Conservation (phyloP, 2,329 filamentous ascomycete species). For the Coniella vitis region DNA sequence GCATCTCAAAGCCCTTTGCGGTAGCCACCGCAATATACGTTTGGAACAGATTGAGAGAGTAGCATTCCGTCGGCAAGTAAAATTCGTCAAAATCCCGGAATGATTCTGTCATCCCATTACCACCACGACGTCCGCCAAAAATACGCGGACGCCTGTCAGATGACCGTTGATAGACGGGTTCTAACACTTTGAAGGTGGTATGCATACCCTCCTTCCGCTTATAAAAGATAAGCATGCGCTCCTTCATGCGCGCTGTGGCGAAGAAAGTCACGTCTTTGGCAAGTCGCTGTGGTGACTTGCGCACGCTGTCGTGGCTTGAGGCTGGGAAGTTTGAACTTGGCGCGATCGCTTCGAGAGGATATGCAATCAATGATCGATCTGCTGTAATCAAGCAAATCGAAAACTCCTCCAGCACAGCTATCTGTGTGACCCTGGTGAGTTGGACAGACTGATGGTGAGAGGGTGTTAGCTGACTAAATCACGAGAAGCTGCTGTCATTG, state of each 20-base stretch:
- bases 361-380: slow-evolving; percentile 85
- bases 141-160: slow-evolving; percentile 72
- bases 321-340: slow-evolving; percentile 56
- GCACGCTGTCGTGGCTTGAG: slow-evolving; percentile 61
- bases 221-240: slow-evolving; percentile 89
- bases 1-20: slow-evolving; percentile 85
- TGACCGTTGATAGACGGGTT: slow-evolving; percentile 90
- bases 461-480: slow-evolving; percentile 17
- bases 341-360: slow-evolving; percentile 80
- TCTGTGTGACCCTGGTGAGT: slow-evolving; percentile 74
- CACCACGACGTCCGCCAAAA: slow-evolving; percentile 51
- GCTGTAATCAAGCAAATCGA: slow-evolving; percentile 86
- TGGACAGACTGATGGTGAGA: slow-evolving; percentile 58
- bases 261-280: slow-evolving; percentile 96
- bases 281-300: slow-evolving; percentile 85
- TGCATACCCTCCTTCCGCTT: slow-evolving; percentile 90
- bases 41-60: slow-evolving; percentile 92
- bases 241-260: slow-evolving; percentile 93
- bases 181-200: slow-evolving; percentile 93
- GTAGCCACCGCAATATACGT: slow-evolving; percentile 88
- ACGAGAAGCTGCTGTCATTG: no score
- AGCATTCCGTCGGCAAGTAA: slow-evolving; percentile 94
- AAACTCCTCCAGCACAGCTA: slow-evolving; percentile 92
- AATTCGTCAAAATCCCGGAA: slow-evolving; percentile 99
- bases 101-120: slow-evolving; percentile 75